A percentile compares a stretch with the other conserved stretches of the same genome.
phyloP scores from a whole-genome alignment of 202 grass and related monocot genomes.

The Setaria viridis region DNA sequence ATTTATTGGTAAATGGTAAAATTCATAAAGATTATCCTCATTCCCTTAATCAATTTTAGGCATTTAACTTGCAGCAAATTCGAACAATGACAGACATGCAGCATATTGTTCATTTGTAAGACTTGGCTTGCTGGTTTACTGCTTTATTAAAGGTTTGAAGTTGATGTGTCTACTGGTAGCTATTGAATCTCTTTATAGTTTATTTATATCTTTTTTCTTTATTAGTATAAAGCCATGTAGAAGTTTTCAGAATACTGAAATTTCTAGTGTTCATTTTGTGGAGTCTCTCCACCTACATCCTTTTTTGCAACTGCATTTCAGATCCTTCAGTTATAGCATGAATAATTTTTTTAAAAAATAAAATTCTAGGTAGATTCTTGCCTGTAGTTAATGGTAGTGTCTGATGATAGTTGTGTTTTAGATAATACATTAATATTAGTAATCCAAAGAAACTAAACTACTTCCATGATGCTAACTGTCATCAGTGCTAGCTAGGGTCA shows the following conservation, averaged over 20 bases:
- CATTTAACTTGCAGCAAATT: conserved; percentile 16
- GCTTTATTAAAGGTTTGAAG: conserved; percentile 14
- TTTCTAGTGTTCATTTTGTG: background rate
- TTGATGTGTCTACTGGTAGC: background rate
- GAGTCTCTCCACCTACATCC: background rate
- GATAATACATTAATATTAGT: background rate
- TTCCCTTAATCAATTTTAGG: no score
- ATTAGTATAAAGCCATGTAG: background rate
- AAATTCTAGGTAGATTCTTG: no score
- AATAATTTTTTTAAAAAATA: no score
- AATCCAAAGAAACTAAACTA: background rate
- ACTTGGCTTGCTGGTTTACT: background rate
- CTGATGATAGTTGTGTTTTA: conserved; percentile 11
- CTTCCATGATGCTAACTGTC: background rate
- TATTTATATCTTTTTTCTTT: background rate
- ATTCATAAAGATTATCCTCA: no score
- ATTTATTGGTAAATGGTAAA: no score
- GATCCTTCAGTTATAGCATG: no score
- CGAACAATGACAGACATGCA: background rate
- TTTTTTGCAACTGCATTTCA: background rate
- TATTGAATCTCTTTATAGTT: background rate
- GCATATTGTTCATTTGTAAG: background rate
- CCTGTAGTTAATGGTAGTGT: background rate
- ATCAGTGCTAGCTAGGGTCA: background rate
- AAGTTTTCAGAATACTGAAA: background rate